Evolutionary conservation across 2,329 filamentous ascomycete genomes (phyloP).

Genomic region (Emergomyces orientalis): DNA sequence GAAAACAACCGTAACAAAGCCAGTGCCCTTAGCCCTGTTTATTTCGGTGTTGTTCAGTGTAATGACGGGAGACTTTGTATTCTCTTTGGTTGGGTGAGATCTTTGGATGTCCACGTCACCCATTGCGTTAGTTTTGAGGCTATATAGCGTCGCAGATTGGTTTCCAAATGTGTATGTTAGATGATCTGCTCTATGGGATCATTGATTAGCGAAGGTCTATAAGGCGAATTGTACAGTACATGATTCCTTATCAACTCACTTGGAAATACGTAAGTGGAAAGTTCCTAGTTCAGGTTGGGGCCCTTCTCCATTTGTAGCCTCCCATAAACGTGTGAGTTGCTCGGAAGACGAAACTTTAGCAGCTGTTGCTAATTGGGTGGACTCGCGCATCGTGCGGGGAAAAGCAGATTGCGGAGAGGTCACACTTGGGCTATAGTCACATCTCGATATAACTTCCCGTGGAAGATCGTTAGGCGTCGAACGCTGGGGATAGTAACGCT

Average conservation of each 20-base stretch:
- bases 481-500: slow-evolving; percentile 29
- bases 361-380: not conserved
- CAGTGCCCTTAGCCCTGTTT: slow-evolving; percentile 23
- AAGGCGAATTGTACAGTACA: not conserved
- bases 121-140: slow-evolving; percentile 34
- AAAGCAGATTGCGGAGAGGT: not conserved
- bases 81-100: slow-evolving; percentile 33
- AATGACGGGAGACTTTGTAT: slow-evolving; percentile 36
- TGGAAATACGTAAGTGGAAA: slow-evolving; percentile 35
- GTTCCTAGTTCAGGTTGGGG: slow-evolving; percentile 24
- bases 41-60: slow-evolving; percentile 28
- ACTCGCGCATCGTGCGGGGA: not conserved
- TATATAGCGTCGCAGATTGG: slow-evolving; percentile 37
- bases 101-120: slow-evolving; percentile 36
- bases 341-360: slow-evolving; percentile 28
- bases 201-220: slow-evolving; percentile 14
- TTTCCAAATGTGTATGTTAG: slow-evolving; percentile 38
- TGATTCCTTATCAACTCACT: slow-evolving; percentile 23
- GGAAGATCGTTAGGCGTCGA: slow-evolving; percentile 12
- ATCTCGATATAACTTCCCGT: slow-evolving; percentile 16
- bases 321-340: slow-evolving; percentile 37
- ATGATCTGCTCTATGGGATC: slow-evolving; percentile 27
- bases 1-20: slow-evolving; percentile 38
- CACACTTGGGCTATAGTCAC: slow-evolving; percentile 22
- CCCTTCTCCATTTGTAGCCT: slow-evolving; percentile 38